Evolutionary conservation across 2,329 filamentous ascomycete genomes (phyloP).

Genomic region (Cladosporium sp.): DNA sequence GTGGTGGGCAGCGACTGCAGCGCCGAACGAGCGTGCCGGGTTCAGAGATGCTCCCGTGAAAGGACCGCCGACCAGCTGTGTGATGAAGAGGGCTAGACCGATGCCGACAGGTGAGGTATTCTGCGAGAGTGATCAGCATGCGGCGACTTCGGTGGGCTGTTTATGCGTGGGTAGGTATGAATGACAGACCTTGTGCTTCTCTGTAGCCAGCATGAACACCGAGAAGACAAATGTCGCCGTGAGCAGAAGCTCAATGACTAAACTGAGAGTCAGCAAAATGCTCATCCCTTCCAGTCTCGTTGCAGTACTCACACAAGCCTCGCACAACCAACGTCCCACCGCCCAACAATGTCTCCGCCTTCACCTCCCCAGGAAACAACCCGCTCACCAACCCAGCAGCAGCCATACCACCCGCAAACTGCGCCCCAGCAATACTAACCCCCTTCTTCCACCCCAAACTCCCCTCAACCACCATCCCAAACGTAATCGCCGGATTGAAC

Average conservation of each 20-base stretch:
- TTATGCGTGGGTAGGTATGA: not conserved
- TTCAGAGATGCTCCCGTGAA: constrained; percentile 38
- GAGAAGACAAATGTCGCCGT: constrained; percentile 35
- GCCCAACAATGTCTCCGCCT: constrained; percentile 33
- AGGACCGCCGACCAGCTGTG: constrained; percentile 37
- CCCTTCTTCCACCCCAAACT: constrained; percentile 30
- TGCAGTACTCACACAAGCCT: constrained; percentile 46
- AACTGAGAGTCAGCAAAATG: constrained; percentile 31
- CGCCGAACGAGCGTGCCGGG: constrained; percentile 36
- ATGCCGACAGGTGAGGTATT: constrained; percentile 49
- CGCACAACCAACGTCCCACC: constrained; percentile 51
- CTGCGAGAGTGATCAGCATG: constrained; percentile 42
- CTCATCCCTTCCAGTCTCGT: not conserved
- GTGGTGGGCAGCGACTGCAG: constrained; percentile 21
- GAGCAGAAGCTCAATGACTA: constrained; percentile 49
- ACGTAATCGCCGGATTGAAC: constrained; percentile 36
- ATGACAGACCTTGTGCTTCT: constrained; percentile 39
- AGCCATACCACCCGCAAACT: constrained; percentile 34
- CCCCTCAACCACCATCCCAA: constrained; percentile 33
- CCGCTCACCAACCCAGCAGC: constrained; percentile 33
- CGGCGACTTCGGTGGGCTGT: not conserved
- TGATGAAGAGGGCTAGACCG: constrained; percentile 41
- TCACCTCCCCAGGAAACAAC: constrained; percentile 40
- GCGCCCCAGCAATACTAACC: constrained; percentile 30
- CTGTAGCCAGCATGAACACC: constrained; percentile 39